Base-by-base conservation (phyloP, 2,329 filamentous ascomycete genomes). In the Clarireedia sp. region DNA sequence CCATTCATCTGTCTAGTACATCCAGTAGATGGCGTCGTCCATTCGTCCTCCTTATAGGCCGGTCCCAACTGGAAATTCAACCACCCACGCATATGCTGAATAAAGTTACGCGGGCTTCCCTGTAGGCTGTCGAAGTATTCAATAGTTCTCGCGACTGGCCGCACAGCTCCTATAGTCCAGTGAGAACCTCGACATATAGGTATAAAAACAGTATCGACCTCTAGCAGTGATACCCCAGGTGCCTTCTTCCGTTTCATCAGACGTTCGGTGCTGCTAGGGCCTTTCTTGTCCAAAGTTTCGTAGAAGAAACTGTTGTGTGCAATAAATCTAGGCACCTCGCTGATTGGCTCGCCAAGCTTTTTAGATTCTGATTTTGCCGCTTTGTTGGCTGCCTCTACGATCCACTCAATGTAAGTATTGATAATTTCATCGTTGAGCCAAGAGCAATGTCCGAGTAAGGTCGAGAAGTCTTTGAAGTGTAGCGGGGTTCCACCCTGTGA, bases 401-500 rank as follows among this genome's bases (percentile, higher is more conserved):
- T 71, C 65, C 81, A 79, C 26, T 77, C 70, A 24, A 90, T 74
- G 48, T 81, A 80, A 14, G 80, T 80, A 62, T 89, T 88, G 62
- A 92, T 80, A 50, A 87, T 80, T 62, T 88, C 84, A 67, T 91
- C 88, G 60, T 91, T 90, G 6, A 92, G 76, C 87, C 87, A 92
- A 26, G 74, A 75, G 0, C 70, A 74, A 8, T 72, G 68, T 17
- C 74, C 73, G 16, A 85, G 74, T 7, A 90, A 70, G 47, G 78
- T 85, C n/a, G 71, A 73, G 63, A 90, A 85, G 65, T 89, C 85
- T 51, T 81, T 78, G 2, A 72, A 67, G 1, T 66, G 73, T 16
- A 88, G 70, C 12, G 78, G 72, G 2, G 73, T 73, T 1, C 78
- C 76, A 58, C 79, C 78, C 6, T 71, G 69, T 9, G 78, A 76